Conservation (phyloP, 1,139 yeast species). For the Meyerozyma smithsonii region DNA sequence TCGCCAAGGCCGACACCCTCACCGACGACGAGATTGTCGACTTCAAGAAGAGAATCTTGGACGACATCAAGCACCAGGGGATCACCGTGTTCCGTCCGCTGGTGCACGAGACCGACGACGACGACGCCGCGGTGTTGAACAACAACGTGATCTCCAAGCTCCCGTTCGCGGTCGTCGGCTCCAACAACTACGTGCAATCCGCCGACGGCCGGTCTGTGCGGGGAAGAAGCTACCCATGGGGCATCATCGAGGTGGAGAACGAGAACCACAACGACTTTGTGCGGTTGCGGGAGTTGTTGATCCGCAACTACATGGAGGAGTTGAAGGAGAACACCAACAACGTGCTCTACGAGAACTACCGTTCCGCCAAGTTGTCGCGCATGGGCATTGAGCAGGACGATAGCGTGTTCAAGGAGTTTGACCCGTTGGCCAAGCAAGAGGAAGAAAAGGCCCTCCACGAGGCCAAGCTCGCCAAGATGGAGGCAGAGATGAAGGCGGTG, state of each 20-base stretch:
- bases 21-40: conserved; percentile 77
- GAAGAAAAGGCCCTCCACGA: conserved; percentile 93
- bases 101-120: conserved; percentile 79
- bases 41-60: conserved; percentile 72
- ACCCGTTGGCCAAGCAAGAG: conserved; percentile 88
- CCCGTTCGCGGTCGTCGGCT: conserved; percentile 95
- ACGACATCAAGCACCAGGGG: conserved; percentile 71
- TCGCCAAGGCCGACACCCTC: conserved; percentile 91
- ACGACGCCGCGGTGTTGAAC: conserved; percentile 66
- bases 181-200: conserved; percentile 70
- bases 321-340: conserved; percentile 82
- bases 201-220: conserved; percentile 77
- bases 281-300: conserved; percentile 81
- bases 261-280: conserved; percentile 93
- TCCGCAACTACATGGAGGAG: conserved; percentile 91
- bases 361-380: conserved; percentile 72
- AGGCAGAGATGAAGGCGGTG: conserved; percentile 93
- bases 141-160: conserved; percentile 62
- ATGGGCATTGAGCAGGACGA: conserved; percentile 94
- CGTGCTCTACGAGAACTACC: conserved; percentile 78
- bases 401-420: conserved; percentile 87
- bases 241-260: conserved; percentile 91
- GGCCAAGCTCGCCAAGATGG: conserved; percentile 91
- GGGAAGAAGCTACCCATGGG: conserved; percentile 98
- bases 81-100: conserved; percentile 80